Percentiles rank a stretch among this genome's conserved stretches.
Evolutionary conservation across 75 land plant species (phyloP).

Genomic region (Larix kaempferi): DNA sequence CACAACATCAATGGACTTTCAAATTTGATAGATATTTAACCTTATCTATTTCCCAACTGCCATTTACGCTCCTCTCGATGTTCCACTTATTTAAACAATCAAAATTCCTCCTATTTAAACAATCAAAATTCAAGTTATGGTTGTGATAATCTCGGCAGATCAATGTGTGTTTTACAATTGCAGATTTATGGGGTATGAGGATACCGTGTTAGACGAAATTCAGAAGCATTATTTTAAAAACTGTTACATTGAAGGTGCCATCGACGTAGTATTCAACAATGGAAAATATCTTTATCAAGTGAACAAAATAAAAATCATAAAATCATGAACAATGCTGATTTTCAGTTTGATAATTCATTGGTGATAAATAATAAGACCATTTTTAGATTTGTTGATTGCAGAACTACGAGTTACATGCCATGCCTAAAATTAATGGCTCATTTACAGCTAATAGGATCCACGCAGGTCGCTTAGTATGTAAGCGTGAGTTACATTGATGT

Average conservation of each 20-base stretch:
- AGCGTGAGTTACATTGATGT: too few species aligned
- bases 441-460: conserved; percentile 52
- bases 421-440: conserved; percentile 48
- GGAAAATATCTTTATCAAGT: conserved; percentile 56
- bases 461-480: too few species aligned
- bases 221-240: conserved; percentile 73
- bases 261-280: conserved; percentile 82
- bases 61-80: too few species aligned
- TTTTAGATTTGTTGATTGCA: conserved; percentile 9
- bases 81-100: too few species aligned
- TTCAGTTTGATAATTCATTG: too few species aligned
- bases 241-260: conserved; percentile 69
- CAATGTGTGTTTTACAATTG: conserved; percentile 66
- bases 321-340: too few species aligned
- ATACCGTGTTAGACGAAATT: conserved; percentile 66
- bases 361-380: too few species aligned
- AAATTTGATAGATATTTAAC: too few species aligned
- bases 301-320: too few species aligned
- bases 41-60: too few species aligned
- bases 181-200: conserved; percentile 62
- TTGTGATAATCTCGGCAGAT: conserved; percentile 65
- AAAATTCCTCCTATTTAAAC: too few species aligned
- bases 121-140: conserved; percentile 79
- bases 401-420: conserved; percentile 54
- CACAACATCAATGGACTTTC: too few species aligned